These are phyloP conservation scores for Hypholoma sublateritium DNA, from an alignment of 768 basidiomycete species.

Conservation along the genomic window DNA sequence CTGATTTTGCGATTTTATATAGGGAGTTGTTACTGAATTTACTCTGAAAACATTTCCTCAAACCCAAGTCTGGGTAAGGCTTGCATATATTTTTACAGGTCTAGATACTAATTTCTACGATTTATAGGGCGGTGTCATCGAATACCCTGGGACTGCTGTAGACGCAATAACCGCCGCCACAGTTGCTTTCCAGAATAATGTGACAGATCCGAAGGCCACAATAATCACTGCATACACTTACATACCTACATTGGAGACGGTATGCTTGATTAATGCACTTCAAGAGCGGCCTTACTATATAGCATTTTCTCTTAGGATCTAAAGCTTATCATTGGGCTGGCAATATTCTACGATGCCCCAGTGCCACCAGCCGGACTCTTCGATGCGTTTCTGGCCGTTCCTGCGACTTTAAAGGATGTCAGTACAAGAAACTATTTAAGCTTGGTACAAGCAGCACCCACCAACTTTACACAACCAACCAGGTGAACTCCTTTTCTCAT, in stretches of 20 bases:
- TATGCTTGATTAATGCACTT: not conserved
- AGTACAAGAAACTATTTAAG: constrained; percentile 31
- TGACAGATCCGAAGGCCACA: not conserved
- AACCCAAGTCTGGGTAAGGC: constrained; percentile 22
- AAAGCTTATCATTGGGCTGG: not conserved
- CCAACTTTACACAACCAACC: constrained; percentile 23
- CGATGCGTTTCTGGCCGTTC: constrained; percentile 45
- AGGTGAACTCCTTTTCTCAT: not conserved
- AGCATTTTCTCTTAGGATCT: not conserved
- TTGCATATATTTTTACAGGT: too few species aligned
- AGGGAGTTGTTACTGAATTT: constrained; percentile 49
- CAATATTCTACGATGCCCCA: constrained; percentile 56
- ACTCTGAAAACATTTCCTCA: constrained; percentile 45
- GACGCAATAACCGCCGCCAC: constrained; percentile 1
- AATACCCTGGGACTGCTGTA: not conserved
- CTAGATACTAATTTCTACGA: not conserved
- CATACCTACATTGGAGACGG: not conserved
- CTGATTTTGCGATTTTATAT: not conserved
- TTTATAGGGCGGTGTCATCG: constrained; percentile 4
- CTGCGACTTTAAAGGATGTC: constrained; percentile 28
- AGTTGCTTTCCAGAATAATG: not conserved
- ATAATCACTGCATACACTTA: not conserved
- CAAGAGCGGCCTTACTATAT: constrained; percentile 13
- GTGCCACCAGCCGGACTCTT: constrained; percentile 43
- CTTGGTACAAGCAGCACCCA: constrained; percentile 30